Evolutionary conservation across 495 filamentous ascomycete genomes (phyloP).

Genomic region (Aspergillus diversus): DNA sequence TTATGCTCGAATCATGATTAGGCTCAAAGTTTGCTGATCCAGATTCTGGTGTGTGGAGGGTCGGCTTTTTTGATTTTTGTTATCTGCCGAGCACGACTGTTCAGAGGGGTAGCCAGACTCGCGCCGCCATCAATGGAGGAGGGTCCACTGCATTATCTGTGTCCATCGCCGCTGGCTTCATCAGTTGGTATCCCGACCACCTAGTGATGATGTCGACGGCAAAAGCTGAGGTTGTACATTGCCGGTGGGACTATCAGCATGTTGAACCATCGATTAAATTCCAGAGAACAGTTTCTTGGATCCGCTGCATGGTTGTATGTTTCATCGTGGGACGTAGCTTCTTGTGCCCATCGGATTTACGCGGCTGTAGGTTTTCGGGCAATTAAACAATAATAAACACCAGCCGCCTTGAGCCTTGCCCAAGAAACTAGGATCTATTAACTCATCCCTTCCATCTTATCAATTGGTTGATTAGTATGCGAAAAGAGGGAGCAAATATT

Average conservation of each 20-base stretch:
- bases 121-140: not conserved
- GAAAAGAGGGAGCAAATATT: not conserved
- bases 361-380: not conserved
- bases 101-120: not conserved
- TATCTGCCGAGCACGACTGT: not conserved
- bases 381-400: not conserved
- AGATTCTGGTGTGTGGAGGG: not conserved
- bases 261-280: not conserved
- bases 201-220: not conserved
- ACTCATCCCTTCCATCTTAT: not conserved
- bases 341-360: no score
- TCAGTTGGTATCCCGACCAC: not conserved
- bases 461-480: not conserved
- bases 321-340: no score
- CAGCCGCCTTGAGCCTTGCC: not conserved
- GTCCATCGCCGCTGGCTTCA: not conserved
- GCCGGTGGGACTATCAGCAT: not conserved
- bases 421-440: not conserved
- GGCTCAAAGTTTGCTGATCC: not conserved
- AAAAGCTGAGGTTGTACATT: not conserved
- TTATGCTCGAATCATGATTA: slow-evolving; percentile 6
- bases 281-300: not conserved
- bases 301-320: not conserved
- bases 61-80: not conserved
- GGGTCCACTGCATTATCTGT: not conserved